Percentiles rank a stretch among this genome's conserved stretches.
Conservation (phyloP, 2,329 filamentous ascomycete genomes). For the Pseudogymnoascus sp. region DNA sequence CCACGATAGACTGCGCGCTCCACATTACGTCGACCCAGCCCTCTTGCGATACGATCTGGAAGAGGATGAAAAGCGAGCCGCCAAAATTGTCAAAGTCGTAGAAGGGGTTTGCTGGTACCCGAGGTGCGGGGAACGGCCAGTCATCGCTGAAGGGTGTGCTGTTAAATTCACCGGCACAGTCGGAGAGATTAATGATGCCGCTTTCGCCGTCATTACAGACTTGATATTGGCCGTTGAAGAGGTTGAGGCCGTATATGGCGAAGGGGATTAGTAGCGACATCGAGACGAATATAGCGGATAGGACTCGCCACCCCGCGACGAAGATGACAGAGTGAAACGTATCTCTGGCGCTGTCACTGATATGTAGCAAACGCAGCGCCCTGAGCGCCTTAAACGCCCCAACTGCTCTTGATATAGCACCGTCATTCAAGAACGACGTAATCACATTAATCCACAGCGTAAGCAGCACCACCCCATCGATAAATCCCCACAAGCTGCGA, state of each 20-base stretch:
- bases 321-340: slow-evolving; percentile 97
- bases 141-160: slow-evolving; percentile 61
- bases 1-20: slow-evolving; percentile 72
- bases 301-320: slow-evolving; percentile 85
- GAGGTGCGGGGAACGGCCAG: slow-evolving; percentile 77
- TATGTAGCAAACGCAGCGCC: slow-evolving; percentile 82
- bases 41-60: slow-evolving; percentile 97
- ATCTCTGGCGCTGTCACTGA: slow-evolving; percentile 89
- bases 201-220: slow-evolving; percentile 65
- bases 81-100: slow-evolving; percentile 94
- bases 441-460: slow-evolving; percentile 93
- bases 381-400: slow-evolving; percentile 95
- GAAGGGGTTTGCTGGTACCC: slow-evolving; percentile 70
- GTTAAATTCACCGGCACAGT: slow-evolving; percentile 78
- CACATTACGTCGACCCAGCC: slow-evolving; percentile 95
- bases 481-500: slow-evolving; percentile 91
- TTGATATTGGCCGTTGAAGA: slow-evolving; percentile 78
- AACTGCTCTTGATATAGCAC: slow-evolving; percentile 77
- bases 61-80: slow-evolving; percentile 89
- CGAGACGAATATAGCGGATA: slow-evolving; percentile 76
- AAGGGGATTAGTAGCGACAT: slow-evolving; percentile 91
- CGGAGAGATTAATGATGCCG: slow-evolving; percentile 48
- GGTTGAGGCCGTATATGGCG: slow-evolving; percentile 87
- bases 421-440: slow-evolving; percentile 72
- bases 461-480: slow-evolving; percentile 82